Conservation (phyloP, 2,329 filamentous ascomycete genomes). For the Microdochium paspali region DNA sequence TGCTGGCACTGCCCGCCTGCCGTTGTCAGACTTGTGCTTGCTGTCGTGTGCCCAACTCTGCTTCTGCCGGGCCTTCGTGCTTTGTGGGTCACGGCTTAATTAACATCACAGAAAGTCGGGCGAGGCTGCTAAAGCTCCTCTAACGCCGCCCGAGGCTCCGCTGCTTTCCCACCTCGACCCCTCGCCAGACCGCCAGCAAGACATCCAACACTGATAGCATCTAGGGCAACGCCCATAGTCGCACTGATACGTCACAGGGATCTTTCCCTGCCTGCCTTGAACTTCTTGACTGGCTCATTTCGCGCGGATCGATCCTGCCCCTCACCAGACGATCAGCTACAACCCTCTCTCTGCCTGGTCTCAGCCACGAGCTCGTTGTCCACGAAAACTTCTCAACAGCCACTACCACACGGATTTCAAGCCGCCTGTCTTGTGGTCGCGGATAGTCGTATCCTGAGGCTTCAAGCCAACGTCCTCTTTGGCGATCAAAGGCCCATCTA, state of each 20-base stretch:
- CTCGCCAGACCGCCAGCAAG: not conserved
- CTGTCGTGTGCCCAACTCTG: not conserved
- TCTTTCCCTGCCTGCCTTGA: not conserved
- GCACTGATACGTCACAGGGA: conserved; percentile 29
- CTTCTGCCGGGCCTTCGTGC: not conserved
- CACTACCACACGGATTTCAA: too few species aligned
- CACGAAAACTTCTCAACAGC: too few species aligned
- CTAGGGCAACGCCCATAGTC: not conserved
- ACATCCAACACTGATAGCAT: not conserved
- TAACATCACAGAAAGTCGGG: not conserved
- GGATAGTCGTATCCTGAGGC: too few species aligned
- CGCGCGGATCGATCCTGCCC: not conserved
- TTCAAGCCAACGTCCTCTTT: too few species aligned
- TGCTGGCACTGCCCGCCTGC: not conserved
- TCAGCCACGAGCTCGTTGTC: too few species aligned
- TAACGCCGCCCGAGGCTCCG: not conserved
- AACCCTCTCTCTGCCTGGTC: too few species aligned
- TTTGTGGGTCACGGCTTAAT: not conserved
- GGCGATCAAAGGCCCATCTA: too few species aligned
- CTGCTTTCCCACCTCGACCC: conserved; percentile 1
- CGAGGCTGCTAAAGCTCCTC: not conserved
- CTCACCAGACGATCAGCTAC: not conserved
- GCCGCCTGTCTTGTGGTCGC: too few species aligned
- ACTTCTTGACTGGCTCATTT: not conserved
- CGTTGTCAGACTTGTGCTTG: not conserved